Evolutionary conservation across 345 rosid species (phyloP), one percentile per base, ranked within the genome.

Genomic region (Ailanthus altissimus): DNA sequence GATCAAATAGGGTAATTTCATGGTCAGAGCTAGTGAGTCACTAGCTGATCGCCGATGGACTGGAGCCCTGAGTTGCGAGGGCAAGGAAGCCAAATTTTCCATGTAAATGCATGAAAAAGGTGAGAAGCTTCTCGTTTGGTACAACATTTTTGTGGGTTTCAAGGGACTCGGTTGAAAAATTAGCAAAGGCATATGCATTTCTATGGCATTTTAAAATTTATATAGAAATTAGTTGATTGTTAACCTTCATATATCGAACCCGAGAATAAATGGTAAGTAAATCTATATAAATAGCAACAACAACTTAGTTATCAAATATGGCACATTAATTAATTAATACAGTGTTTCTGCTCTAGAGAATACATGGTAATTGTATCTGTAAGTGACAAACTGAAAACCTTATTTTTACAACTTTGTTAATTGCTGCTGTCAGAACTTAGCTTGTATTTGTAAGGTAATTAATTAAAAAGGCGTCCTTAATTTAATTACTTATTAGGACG

Each of bases 301-400:
- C 74, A 72, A 38, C 50, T 72, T 57, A 21, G 73, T 49, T 68
- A 46, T 18, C 38, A 49, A 47, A 46, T 49, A 14, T 49, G 7
- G 14, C 36, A 28, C 9, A 12, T 25, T 20, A 6, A 49, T 47
- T 25, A 40, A 58, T 8, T 0, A 68, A 13, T 25, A 12, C 5
- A 60, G 5, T 32, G 4, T 36, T 36, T 62, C 45, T 15, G 16
- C 3, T 14, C 3, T 3, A 43, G 46, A 65, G n/a, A 40, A 40
- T 43, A 65, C 28, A 65, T 42, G 25, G 70, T 18, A 65, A 65
- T 50, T 65, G 32, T n/a, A 65, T 43, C 65, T 28, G 28, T 60
- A 26, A 13, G 38, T 4, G 10, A 14, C 18, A 67, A 67, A 67
- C 36, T 23, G 36, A 67, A n/a, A 46, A 18, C 43, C 36, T 8